phyloP scores from a whole-genome alignment of 2,329 filamentous ascomycete species.

The Ambrosiella cleistominuta region DNA sequence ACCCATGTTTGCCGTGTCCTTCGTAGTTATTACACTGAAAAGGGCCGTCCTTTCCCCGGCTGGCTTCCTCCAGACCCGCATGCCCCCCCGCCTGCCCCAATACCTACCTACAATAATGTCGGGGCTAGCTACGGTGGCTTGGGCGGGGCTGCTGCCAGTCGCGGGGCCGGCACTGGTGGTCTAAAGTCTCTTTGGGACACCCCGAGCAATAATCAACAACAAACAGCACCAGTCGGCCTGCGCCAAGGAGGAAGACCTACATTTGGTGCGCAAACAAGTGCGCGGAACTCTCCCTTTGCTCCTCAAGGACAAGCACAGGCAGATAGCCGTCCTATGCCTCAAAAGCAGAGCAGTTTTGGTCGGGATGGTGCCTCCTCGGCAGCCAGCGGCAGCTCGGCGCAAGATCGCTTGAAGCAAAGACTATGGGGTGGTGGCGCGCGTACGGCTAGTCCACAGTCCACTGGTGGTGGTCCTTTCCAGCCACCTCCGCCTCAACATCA shows the following conservation, averaged over 20 bases:
- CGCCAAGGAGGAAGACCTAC: slow-evolving; percentile 15
- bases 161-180: slow-evolving; percentile 17
- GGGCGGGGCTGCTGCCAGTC: slow-evolving; percentile 20
- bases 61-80: slow-evolving; percentile 92
- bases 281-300: slow-evolving; percentile 17
- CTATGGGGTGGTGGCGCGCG: slow-evolving; percentile 50
- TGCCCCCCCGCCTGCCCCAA: slow-evolving; percentile 32
- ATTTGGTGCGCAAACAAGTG: slow-evolving; percentile 16
- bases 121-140: slow-evolving; percentile 36
- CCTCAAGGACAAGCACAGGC: slow-evolving; percentile 8
- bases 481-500: slow-evolving; percentile 22
- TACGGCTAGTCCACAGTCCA: slow-evolving; percentile 35
- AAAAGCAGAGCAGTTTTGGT: slow-evolving; percentile 7
- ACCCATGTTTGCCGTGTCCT: slow-evolving; percentile 89
- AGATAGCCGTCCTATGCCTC: slow-evolving; percentile 10
- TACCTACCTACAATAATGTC: slow-evolving; percentile 36
- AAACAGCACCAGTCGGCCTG: slow-evolving; percentile 24
- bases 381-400: slow-evolving; percentile 43
- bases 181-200: slow-evolving; percentile 44
- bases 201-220: slow-evolving; percentile 16
- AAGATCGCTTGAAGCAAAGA: slow-evolving; percentile 66
- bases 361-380: slow-evolving; percentile 25
- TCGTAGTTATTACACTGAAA: slow-evolving; percentile 81
- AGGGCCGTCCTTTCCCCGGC: slow-evolving; percentile 58
- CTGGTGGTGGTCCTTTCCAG: slow-evolving; percentile 25